Evolutionary conservation across 2,329 filamentous ascomycete genomes (phyloP).

Genomic region (Zasmidium cellare): DNA sequence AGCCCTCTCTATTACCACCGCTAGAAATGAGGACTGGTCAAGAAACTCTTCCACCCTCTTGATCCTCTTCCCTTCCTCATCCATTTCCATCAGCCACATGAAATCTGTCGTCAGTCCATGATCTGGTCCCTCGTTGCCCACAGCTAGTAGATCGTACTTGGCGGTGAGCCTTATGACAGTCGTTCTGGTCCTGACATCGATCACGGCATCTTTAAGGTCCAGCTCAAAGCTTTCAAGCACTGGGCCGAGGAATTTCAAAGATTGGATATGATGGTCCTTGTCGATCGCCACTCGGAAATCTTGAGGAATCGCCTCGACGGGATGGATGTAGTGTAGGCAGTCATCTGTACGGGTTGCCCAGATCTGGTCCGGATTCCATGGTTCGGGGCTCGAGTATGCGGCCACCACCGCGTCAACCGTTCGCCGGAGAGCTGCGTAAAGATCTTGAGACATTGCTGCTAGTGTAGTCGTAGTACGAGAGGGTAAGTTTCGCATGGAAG

Average conservation of each 20-base stretch:
- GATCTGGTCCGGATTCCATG: constrained; percentile 1
- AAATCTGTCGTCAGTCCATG: constrained; percentile 1
- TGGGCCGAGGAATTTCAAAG: too few species aligned
- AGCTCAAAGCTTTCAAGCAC: too few species aligned
- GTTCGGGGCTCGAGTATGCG: constrained; percentile 6
- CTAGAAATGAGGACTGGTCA: background rate
- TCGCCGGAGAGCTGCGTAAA: background rate
- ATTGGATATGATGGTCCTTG: too few species aligned
- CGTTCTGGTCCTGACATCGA: too few species aligned
- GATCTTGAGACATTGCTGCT: constrained; percentile 7
- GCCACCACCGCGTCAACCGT: constrained; percentile 1
- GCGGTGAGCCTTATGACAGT: too few species aligned
- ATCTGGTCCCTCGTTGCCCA: too few species aligned
- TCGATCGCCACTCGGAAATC: too few species aligned
- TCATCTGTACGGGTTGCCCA: constrained; percentile 2
- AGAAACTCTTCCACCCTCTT: constrained; percentile 6
- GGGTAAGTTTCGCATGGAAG: too few species aligned
- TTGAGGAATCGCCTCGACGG: background rate
- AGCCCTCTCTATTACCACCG: background rate
- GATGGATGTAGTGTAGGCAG: constrained; percentile 2
- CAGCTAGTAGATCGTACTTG: background rate
- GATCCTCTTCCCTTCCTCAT: constrained; percentile 1
- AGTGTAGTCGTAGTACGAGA: too few species aligned
- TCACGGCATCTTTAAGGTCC: too few species aligned
- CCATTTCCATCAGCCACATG: constrained; percentile 7